Evolutionary conservation across 106 monocot species (phyloP).

Genomic region (Agapanthus africanus): DNA sequence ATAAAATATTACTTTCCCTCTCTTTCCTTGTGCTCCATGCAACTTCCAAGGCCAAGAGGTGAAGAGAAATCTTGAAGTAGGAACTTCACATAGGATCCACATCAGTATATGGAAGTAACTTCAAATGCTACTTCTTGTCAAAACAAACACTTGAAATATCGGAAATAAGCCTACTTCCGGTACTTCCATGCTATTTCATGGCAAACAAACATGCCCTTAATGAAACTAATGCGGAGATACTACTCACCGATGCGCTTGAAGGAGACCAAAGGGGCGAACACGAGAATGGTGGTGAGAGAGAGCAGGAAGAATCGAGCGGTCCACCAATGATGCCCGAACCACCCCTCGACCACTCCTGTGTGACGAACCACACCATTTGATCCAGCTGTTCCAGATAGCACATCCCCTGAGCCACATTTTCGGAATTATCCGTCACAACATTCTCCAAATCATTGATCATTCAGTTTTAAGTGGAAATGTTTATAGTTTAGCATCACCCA

Average conservation of each 20-base stretch:
- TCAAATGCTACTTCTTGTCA: too few species aligned
- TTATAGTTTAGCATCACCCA: background rate
- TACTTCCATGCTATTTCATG: too few species aligned
- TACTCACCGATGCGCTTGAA: background rate
- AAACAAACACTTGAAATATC: too few species aligned
- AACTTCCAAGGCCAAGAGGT: too few species aligned
- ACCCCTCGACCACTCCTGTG: background rate
- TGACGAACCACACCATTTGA: background rate
- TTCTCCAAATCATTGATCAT: background rate
- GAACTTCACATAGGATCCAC: too few species aligned
- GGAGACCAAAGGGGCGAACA: slow-evolving; percentile 3
- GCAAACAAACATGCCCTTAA: background rate
- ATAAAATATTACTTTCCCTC: too few species aligned
- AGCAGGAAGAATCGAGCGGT: background rate
- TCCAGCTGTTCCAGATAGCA: background rate
- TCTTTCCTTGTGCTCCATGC: too few species aligned
- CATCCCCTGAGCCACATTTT: background rate
- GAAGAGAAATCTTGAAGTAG: too few species aligned
- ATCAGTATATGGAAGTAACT: too few species aligned
- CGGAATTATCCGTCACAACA: background rate
- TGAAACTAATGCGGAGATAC: background rate
- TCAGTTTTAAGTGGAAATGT: background rate
- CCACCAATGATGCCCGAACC: slow-evolving; percentile 7
- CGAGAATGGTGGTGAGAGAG: background rate
- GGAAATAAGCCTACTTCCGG: too few species aligned